These are phyloP conservation scores for Russula sp. DNA, from an alignment of 768 basidiomycete species.

Conservation along the genomic window DNA sequence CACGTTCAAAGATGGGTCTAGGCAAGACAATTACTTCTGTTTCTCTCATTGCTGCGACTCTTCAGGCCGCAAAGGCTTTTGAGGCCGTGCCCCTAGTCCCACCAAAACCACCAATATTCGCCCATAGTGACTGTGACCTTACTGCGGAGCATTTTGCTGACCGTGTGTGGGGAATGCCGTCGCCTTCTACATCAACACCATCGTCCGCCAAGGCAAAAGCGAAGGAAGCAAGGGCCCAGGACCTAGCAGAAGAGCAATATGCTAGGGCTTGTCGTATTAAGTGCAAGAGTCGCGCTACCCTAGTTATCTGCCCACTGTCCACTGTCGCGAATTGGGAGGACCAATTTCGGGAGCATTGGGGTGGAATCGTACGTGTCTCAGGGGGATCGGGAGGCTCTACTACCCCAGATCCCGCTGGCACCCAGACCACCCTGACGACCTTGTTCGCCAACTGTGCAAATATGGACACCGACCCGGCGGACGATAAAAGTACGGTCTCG, in stretches of 20 bases:
- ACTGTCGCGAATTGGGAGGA: constrained; percentile 99
- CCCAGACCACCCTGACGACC: constrained; percentile 39
- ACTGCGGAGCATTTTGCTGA: constrained; percentile 64
- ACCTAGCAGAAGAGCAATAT: constrained; percentile 70
- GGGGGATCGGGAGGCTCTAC: constrained; percentile 64
- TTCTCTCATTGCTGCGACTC: constrained; percentile 86
- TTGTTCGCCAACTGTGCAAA: constrained; percentile 21
- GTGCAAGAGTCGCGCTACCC: constrained; percentile 78
- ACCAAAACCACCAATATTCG: constrained; percentile 39
- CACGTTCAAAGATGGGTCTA: constrained; percentile 77
- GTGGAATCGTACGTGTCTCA: constrained; percentile 76
- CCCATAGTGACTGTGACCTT: constrained; percentile 35
- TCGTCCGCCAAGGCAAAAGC: constrained; percentile 53
- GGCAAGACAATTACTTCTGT: constrained; percentile 97
- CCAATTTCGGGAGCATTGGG: constrained; percentile 97
- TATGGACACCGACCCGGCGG: background rate
- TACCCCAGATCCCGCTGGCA: constrained; percentile 34
- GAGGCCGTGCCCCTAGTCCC: constrained; percentile 47
- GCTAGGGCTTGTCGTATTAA: constrained; percentile 74
- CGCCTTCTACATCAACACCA: constrained; percentile 34
- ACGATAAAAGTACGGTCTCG: constrained; percentile 5
- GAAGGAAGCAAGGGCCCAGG: constrained; percentile 62
- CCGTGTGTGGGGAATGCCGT: constrained; percentile 85
- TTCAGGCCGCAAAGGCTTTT: constrained; percentile 67
- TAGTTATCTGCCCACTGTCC: constrained; percentile 95